Conservation (phyloP, 106 monocot species). For the Apostasia ramifera region DNA sequence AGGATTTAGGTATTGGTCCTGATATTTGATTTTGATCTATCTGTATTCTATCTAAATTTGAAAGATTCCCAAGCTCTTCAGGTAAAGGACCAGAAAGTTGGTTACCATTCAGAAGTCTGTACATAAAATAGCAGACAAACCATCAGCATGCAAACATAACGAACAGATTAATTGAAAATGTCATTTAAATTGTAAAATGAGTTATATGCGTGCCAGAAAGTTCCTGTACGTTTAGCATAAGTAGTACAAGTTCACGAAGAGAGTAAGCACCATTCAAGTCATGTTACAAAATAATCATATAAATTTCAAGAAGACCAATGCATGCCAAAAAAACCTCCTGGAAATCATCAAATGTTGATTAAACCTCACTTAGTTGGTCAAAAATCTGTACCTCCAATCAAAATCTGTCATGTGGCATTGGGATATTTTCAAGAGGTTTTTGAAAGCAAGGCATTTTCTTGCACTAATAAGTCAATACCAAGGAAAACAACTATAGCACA, state of each 20-base stretch:
- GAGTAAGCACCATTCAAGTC: too few relatives aligned
- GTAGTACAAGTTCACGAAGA: too few relatives aligned
- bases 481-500: not conserved
- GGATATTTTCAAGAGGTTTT: not conserved
- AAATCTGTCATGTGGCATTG: not conserved
- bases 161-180: not conserved
- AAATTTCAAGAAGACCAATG: too few relatives aligned
- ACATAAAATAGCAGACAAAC: conserved; percentile 14
- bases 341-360: too few relatives aligned
- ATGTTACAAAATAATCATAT: too few relatives aligned
- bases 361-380: too few relatives aligned
- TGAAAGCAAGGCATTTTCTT: not conserved
- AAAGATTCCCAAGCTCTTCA: conserved; percentile 79
- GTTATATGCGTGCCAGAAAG: too few relatives aligned
- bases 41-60: conserved; percentile 80
- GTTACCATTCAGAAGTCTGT: conserved; percentile 97
- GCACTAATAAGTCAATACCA: not conserved
- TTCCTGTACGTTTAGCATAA: too few relatives aligned
- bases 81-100: conserved; percentile 76
- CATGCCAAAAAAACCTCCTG: too few relatives aligned
- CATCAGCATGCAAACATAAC: not conserved
- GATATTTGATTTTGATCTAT: conserved; percentile 94
- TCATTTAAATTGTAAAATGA: not conserved
- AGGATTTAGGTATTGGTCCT: conserved; percentile 78
- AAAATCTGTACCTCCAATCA: not conserved